Base-by-base conservation (phyloP, 495 filamentous ascomycete genomes). In the Hypomontagnella submonticulosa region DNA sequence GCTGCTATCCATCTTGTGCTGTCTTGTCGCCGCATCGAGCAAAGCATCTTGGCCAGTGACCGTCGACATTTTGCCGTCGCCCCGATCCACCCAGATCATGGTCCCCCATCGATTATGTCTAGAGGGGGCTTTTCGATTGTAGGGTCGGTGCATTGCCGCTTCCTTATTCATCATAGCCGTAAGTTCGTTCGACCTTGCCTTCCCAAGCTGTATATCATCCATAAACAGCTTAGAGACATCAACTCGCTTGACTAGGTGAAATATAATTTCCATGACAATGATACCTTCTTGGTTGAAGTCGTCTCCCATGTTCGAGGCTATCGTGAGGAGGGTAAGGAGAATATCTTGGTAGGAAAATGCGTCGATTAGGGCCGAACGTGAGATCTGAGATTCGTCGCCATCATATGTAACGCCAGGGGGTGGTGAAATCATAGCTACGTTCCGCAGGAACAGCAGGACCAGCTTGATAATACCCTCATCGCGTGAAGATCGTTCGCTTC, bases 401-500 rank as follows among this genome's bases (percentile, higher is more conserved):
- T 84, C 81, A 53, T 81, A 81, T 30, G 81, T 74, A 53, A 83
- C 63, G 20, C 78, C 79, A 0, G 78, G 78, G 27, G 91, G 89
- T 1, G 90, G 87, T 4, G 87, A 82, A 19, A 98, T 97, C 74
- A 93, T 87, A 16, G 89, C 87, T 27, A 97, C 81, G 69, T 99
- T 99, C 18, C 95, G 85, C 8, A 98, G 72, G 57, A 97, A 88
- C 71, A 93, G 96, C 6, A 99, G 80, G 60, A 97, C 81, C 20
- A 99, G 82, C 67, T 93, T 95, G 66, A 99, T 95, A 59, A 97
- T 94, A 23, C 91, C 93, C 73, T 97, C 92, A 66, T 99, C 95
- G 56, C 93, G 84, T 15, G 83, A 75, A 9, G 84, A 88, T 50
- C 96, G 82, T 69, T 98, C 93, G 19, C 87, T 85, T 70, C 87